phyloP scores from a whole-genome alignment of 192 early-diverging fungal genomes.

The Gryganskiella cystojenkinii region DNA sequence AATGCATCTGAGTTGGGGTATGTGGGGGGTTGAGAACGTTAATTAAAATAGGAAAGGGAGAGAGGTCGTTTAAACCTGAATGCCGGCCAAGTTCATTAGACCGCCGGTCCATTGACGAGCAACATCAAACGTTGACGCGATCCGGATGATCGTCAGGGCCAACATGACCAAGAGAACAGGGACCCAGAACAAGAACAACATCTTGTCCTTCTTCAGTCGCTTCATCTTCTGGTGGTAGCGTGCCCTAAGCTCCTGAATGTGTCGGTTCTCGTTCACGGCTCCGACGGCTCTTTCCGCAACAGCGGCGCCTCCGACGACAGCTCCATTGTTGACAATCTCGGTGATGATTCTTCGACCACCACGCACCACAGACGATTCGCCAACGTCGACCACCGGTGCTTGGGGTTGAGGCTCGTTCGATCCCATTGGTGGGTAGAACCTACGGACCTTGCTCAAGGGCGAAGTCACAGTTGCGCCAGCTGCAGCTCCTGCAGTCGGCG shows the following conservation, averaged over 20 bases:
- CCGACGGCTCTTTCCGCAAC: slow-evolving; percentile 46
- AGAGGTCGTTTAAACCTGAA: slow-evolving; percentile 26
- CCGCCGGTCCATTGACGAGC: slow-evolving; percentile 50
- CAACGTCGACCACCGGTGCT: slow-evolving; percentile 7
- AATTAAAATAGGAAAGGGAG: not conserved
- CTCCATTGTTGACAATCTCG: slow-evolving; percentile 51
- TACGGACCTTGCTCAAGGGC: slow-evolving; percentile 32
- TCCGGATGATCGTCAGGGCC: slow-evolving; percentile 40
- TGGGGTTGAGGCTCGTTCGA: slow-evolving; percentile 16
- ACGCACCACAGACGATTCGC: slow-evolving; percentile 43
- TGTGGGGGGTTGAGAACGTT: too few relatives aligned
- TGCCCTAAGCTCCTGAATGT: slow-evolving; percentile 42
- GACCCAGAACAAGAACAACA: slow-evolving; percentile 69
- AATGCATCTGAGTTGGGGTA: too few relatives aligned
- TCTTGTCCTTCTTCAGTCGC: slow-evolving; percentile 60
- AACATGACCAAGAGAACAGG: slow-evolving; percentile 58
- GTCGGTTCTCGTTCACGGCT: slow-evolving; percentile 44
- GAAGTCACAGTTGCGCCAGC: slow-evolving; percentile 11
- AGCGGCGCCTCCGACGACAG: slow-evolving; percentile 45
- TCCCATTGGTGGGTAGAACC: slow-evolving; percentile 50
- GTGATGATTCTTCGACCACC: slow-evolving; percentile 43
- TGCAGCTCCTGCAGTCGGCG: slow-evolving; percentile 9
- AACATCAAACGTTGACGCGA: slow-evolving; percentile 49
- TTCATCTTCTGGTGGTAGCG: slow-evolving; percentile 51
- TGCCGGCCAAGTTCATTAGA: slow-evolving; percentile 43